These are phyloP conservation scores for Leccinum longicurvipes DNA, from an alignment of 768 basidiomycete species.

Conservation along the genomic window DNA sequence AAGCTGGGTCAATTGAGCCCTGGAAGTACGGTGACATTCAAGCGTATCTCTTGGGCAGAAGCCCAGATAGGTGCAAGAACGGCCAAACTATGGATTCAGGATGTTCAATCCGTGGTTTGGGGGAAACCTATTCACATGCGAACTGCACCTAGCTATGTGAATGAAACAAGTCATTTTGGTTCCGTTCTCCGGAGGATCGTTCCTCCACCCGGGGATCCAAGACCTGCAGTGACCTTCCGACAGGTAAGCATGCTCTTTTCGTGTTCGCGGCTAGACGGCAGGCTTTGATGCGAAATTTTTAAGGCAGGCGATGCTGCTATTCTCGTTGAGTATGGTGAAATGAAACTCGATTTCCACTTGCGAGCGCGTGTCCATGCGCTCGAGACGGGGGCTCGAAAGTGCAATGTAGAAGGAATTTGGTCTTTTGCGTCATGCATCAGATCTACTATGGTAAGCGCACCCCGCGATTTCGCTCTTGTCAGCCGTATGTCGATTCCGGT, in stretches of 20 bases:
- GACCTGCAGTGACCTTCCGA: slow-evolving; percentile 44
- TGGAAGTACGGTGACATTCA: slow-evolving; percentile 52
- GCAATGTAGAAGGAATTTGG: slow-evolving; percentile 35
- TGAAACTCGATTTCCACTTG: slow-evolving; percentile 49
- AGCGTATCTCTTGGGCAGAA: slow-evolving; percentile 43
- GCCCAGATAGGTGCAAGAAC: slow-evolving; percentile 31
- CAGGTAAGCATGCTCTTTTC: slow-evolving; percentile 39
- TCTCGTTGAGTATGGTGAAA: slow-evolving; percentile 58
- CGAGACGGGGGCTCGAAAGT: slow-evolving; percentile 37
- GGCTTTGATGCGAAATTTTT: neutral
- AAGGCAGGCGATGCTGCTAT: slow-evolving; percentile 66
- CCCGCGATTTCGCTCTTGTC: neutral
- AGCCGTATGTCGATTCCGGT: too few species aligned
- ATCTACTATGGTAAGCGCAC: slow-evolving; percentile 50
- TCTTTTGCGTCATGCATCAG: slow-evolving; percentile 52
- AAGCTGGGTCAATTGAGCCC: slow-evolving; percentile 64
- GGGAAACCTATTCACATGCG: neutral
- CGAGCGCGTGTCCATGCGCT: slow-evolving; percentile 60
- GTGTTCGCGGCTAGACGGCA: neutral
- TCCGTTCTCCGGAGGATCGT: slow-evolving; percentile 13
- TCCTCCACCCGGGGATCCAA: slow-evolving; percentile 7
- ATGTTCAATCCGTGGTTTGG: slow-evolving; percentile 12
- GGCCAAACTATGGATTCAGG: slow-evolving; percentile 31
- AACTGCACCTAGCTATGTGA: neutral
- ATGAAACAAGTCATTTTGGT: neutral